Evolutionary conservation across 2,329 filamentous ascomycete genomes (phyloP), one percentile per base, ranked within the genome.

Genomic region (Phaeoacremonium minimum): DNA sequence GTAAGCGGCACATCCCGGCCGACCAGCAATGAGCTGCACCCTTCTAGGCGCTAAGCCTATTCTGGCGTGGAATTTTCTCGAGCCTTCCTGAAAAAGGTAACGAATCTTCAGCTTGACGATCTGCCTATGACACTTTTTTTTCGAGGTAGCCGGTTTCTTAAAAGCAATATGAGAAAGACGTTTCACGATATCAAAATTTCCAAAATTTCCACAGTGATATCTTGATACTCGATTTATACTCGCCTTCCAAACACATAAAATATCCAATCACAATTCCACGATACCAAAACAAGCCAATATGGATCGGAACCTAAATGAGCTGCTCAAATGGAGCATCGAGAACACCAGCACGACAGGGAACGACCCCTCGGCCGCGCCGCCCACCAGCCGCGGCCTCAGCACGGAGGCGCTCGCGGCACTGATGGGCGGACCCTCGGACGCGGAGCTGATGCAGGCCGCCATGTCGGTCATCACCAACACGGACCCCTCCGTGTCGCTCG

Each of bases 381-480:
- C 51, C 42, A 57, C 46, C 35, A 58, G 61, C 43, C 49, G 54
- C 26, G 53, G 67, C 39, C 71, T 93, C 46, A 81, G 81, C 52
- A 73, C 85, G 13, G 80, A 88, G 39, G 73, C 83, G 40, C 73
- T 96, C 42, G 77, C 77, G 30, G 72, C 84, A 12, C 73, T 96
- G 37, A 75, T 94, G 55, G 89, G 89, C 61, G 88, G 85, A 0
- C 87, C 87, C 29, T 88, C 84, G 3, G 91, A 98, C 45, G 89
- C 93, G 15, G 88, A 97, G 43, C 76, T 94, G 36, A 97, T 98
- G 93, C 80, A 79, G 51, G 79, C 84, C 35, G 75, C 85, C 45
- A 95, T 98, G 80, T 73, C 75, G 18, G 79, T 85, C 38, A 83
- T 96, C 54, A 74, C 71, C 8, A 78, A 80, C 14, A 47, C 66